Conservation (phyloP, 257 asterid species). For the Ehretia macrophylla region DNA sequence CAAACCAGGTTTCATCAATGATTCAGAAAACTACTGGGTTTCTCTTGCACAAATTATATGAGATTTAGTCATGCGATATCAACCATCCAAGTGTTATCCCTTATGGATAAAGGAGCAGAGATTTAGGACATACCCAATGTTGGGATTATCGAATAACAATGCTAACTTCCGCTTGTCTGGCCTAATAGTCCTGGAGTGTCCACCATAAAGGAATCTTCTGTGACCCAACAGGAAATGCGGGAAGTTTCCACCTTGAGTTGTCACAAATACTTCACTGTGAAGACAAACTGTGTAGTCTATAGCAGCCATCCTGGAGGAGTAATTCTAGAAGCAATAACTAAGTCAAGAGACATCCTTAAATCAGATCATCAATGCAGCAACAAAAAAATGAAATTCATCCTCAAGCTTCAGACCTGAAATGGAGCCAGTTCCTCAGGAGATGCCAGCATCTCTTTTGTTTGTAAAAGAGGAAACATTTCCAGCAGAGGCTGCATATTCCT, state of each 20-base stretch:
- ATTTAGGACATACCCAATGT: conserved; percentile 54
- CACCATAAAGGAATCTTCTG: conserved; percentile 83
- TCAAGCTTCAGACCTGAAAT: conserved; percentile 58
- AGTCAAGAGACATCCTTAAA: conserved; percentile 28
- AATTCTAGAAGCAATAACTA: conserved; percentile 53
- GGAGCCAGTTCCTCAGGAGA: conserved; percentile 80
- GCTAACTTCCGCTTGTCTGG: conserved; percentile 96
- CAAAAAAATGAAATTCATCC: neutral
- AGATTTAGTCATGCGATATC: too few species aligned
- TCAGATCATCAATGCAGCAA: conserved; percentile 7
- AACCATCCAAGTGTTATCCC: too few species aligned
- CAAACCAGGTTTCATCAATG: too few species aligned
- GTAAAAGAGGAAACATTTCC: conserved; percentile 91
- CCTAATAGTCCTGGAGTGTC: conserved; percentile 87
- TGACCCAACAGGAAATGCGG: conserved; percentile 98
- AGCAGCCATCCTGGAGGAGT: conserved; percentile 99
- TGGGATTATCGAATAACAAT: conserved; percentile 65
- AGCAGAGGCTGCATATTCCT: conserved; percentile 88
- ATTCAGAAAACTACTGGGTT: too few species aligned
- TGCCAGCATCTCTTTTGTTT: conserved; percentile 90
- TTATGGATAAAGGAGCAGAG: neutral
- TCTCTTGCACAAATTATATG: too few species aligned
- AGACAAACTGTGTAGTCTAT: conserved; percentile 97
- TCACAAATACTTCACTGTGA: conserved; percentile 97
- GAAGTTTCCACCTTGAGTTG: conserved; percentile 98